Evolutionary conservation across 208 protist genomes (phyloP), one percentile per base, ranked within the genome.

Genomic region (Acanthamoeba royreba): DNA sequence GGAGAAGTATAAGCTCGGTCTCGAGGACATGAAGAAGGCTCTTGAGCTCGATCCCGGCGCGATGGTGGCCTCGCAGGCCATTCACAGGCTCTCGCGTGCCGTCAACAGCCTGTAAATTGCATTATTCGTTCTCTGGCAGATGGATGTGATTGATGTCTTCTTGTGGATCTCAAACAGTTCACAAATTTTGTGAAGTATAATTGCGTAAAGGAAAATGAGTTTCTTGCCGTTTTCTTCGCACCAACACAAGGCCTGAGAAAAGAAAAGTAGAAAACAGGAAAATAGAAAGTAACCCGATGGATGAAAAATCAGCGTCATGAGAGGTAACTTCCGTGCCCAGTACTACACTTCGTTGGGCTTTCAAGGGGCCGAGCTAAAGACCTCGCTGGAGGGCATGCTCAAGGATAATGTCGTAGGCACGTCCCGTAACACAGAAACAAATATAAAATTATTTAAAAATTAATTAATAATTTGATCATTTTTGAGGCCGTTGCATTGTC

Each of bases 1-100:
- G 9, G 99, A 99, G 95, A 98, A 99, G 96, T 98, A 98, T 96
- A 98, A 98, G 94, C 98, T 98, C 42, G 98, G 98, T 0, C 91
- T 99, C 52, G 97, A 99, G 94, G 97, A 87, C 79, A 87, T 87
- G 79, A 87, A 58, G 79, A 49, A 87, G 79, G 79, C 40, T n/a
- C 79, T 87, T 9, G 79, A 49, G 42, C 3, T 87, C 45, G 79
- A 87, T 46, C 79, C 79, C 22, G 25, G 46, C 33, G 79, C 79
- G 25, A 35, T 87, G 43, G 79, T 87, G 79, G 79, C 79, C 28
- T 87, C 79, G 31, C 42, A 87, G 79, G 47, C 79, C 45, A 87
- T 87, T 22, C 79, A 49, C 47, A 87, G 79, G 79, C 47, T 87
- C 46, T 58, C 79, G 13, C 79, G 47, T 43, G 79, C 79, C 42